Evolutionary conservation across 805 yeast species (phyloP).

Genomic region (Saccharomycopsis lassenensis): DNA sequence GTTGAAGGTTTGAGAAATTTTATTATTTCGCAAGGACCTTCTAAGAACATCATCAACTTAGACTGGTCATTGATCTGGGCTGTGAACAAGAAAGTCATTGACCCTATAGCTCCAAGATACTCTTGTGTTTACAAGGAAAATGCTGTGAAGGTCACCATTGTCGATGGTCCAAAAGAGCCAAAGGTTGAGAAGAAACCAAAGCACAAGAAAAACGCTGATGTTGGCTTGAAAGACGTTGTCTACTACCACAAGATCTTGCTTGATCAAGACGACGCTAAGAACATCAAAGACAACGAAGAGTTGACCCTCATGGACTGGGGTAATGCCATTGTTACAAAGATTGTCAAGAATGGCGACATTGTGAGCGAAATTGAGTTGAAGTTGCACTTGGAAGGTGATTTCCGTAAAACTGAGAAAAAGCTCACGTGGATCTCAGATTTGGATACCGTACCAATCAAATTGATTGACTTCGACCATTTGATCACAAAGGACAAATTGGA

Average conservation of each 20-base stretch:
- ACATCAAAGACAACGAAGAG: slow-evolving; percentile 66
- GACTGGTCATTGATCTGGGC: slow-evolving; percentile 99
- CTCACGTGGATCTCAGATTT: slow-evolving; percentile 91
- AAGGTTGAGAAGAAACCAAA: slow-evolving; percentile 68
- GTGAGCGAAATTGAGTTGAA: slow-evolving; percentile 63
- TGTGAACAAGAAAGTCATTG: slow-evolving; percentile 91
- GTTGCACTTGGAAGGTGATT: slow-evolving; percentile 88
- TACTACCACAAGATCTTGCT: slow-evolving; percentile 53
- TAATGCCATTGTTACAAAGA: slow-evolving; percentile 68
- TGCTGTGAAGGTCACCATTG: slow-evolving; percentile 59
- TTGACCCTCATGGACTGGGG: slow-evolving; percentile 99
- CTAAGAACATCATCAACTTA: slow-evolving; percentile 89
- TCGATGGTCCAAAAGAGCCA: slow-evolving; percentile 57
- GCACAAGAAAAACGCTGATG: slow-evolving; percentile 90
- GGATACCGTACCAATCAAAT: slow-evolving; percentile 48
- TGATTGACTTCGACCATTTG: slow-evolving; percentile 88
- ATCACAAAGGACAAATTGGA: slow-evolving; percentile 91
- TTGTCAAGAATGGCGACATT: slow-evolving; percentile 47
- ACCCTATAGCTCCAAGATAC: slow-evolving; percentile 94
- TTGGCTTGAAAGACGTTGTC: slow-evolving; percentile 75
- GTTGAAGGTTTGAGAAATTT: slow-evolving; percentile 95
- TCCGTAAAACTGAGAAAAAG: slow-evolving; percentile 92
- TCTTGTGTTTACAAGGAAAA: slow-evolving; percentile 60
- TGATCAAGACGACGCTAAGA: slow-evolving; percentile 81
- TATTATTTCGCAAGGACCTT: slow-evolving; percentile 93